Conservation (phyloP, 768 basidiomycete genomes). For the Hirschioporus abietinus region DNA sequence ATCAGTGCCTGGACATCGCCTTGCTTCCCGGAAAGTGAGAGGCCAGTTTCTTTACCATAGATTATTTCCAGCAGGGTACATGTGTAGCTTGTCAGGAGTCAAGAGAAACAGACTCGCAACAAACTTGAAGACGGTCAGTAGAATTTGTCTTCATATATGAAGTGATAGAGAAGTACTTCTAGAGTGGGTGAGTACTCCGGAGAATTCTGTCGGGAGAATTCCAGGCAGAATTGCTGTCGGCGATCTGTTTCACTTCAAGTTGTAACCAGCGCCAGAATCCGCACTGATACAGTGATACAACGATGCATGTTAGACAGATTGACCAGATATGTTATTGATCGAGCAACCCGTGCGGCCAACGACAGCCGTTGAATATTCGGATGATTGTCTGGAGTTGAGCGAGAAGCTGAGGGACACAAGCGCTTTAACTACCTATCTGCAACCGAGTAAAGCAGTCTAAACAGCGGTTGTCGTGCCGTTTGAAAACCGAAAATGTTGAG, state of each 20-base stretch:
- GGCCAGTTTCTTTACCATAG: too few relatives aligned
- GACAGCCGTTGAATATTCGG: neutral
- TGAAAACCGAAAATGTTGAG: neutral
- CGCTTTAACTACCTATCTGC: too few relatives aligned
- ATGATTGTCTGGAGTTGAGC: neutral
- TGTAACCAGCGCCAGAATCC: neutral
- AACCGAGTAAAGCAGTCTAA: too few relatives aligned
- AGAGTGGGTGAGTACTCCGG: neutral
- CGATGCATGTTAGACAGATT: neutral
- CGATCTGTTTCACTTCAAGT: neutral
- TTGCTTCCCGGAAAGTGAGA: too few relatives aligned
- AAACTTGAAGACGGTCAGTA: neutral
- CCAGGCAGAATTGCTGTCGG: neutral
- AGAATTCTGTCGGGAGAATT: neutral
- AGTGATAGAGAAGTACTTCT: neutral
- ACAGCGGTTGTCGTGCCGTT: neutral
- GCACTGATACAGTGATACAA: neutral
- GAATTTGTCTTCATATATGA: neutral
- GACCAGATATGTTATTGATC: neutral
- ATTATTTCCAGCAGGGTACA: too few relatives aligned
- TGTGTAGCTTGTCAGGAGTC: too few relatives aligned
- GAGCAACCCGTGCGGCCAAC: neutral
- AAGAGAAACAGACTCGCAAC: too few relatives aligned
- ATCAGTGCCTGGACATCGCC: neutral
- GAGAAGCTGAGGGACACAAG: too few relatives aligned